phyloP scores from a whole-genome alignment of 495 filamentous ascomycete species.

The Diplogelasinospora grovesii region DNA sequence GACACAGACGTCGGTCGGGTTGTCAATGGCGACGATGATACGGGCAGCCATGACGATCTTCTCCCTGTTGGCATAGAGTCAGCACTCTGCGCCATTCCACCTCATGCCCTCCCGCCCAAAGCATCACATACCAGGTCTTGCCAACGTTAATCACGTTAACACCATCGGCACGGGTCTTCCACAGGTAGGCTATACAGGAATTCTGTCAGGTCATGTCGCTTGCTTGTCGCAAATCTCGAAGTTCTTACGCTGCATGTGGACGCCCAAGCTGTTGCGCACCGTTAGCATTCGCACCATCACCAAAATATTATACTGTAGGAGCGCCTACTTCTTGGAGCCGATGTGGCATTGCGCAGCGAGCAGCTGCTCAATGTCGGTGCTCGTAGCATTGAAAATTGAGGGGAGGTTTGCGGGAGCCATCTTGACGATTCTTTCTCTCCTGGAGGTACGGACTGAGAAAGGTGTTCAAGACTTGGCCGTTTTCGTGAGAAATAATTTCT shows the following conservation, averaged over 20 bases:
- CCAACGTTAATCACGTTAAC: constrained; percentile 98
- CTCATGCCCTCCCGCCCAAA: not conserved
- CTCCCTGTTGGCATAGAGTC: constrained; percentile 58
- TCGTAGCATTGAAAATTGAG: constrained; percentile 66
- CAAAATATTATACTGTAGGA: not conserved
- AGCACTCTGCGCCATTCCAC: not conserved
- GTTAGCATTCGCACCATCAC: constrained; percentile 11
- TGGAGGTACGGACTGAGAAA: constrained; percentile 41
- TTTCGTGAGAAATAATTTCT: constrained; percentile 16
- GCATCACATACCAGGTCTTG: constrained; percentile 86
- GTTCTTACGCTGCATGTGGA: constrained; percentile 79
- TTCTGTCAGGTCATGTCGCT: constrained; percentile 11
- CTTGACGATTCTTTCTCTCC: constrained; percentile 51
- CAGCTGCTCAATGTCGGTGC: constrained; percentile 95
- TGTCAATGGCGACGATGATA: constrained; percentile 98
- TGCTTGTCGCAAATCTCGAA: not conserved
- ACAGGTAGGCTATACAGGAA: constrained; percentile 64
- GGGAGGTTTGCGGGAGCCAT: constrained; percentile 94
- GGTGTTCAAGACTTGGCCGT: constrained; percentile 40
- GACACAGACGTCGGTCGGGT: constrained; percentile 97
- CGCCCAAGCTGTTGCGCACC: constrained; percentile 53
- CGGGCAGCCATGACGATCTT: constrained; percentile 97
- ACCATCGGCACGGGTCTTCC: constrained; percentile 96
- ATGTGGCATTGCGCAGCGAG: constrained; percentile 94
- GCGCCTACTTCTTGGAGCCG: constrained; percentile 78